These are phyloP conservation scores for Penicillium decumbens DNA, from an alignment of 2,329 filamentous ascomycete species.

Conservation along the genomic window DNA sequence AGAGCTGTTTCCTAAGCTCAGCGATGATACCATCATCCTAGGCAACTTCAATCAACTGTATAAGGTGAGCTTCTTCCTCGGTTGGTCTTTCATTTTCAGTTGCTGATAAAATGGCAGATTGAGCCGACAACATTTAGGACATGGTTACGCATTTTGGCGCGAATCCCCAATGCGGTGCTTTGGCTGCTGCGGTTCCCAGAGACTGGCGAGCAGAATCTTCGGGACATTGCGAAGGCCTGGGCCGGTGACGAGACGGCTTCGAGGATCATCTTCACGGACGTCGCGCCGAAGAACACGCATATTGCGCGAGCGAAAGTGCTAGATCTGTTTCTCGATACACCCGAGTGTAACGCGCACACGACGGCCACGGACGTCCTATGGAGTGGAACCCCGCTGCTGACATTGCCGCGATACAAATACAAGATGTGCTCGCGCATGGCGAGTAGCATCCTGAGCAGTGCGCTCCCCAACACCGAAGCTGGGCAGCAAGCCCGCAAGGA, in stretches of 20 bases:
- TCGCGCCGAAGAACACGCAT: slow-evolving; percentile 89
- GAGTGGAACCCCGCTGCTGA: slow-evolving; percentile 90
- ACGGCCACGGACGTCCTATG: slow-evolving; percentile 94
- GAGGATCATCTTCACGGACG: slow-evolving; percentile 90
- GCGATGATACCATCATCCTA: slow-evolving; percentile 81
- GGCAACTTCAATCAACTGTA: slow-evolving; percentile 99
- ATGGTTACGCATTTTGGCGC: slow-evolving; percentile 85
- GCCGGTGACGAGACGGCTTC: slow-evolving; percentile 77
- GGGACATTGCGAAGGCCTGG: slow-evolving; percentile 75
- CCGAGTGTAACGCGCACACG: slow-evolving; percentile 96
- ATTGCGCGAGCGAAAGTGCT: slow-evolving; percentile 88
- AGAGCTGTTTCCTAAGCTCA: slow-evolving; percentile 76
- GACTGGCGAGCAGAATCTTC: slow-evolving; percentile 79
- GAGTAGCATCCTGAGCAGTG: slow-evolving; percentile 85
- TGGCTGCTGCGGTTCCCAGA: slow-evolving; percentile 98
- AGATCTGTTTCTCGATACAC: slow-evolving; percentile 93
- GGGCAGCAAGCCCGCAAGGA: slow-evolving; percentile 66
- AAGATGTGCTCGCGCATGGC: slow-evolving; percentile 99
- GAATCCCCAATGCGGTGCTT: slow-evolving; percentile 79
- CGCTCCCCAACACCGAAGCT: slow-evolving; percentile 67
- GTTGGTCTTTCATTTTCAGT: neutral
- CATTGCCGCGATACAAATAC: slow-evolving; percentile 83
- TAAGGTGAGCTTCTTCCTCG: slow-evolving; percentile 61
- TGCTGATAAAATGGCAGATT: slow-evolving; percentile 57
- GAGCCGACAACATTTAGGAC: slow-evolving; percentile 94